Base-by-base conservation (phyloP, 495 filamentous ascomycete species). In the Patellaria atrata region DNA sequence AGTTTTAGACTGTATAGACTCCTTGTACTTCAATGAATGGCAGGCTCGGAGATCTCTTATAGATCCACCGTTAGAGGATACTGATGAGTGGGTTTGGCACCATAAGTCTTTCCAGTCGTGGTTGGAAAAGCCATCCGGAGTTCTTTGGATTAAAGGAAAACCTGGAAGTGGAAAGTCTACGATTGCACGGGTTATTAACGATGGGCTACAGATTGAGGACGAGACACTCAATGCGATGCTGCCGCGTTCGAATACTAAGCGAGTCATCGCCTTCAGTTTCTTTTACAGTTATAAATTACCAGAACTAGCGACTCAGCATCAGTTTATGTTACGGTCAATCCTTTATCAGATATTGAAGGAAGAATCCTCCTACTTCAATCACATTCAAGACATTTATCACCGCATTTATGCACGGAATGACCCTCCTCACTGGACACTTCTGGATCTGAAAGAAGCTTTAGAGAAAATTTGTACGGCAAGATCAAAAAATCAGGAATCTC, bases 91-190 rank as follows among this genome's bases (percentile, higher is more conserved):
- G 27, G 13, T 30, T 15, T 30, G 27, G 27, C n/a, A 5, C 12
- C 27, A 30, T 13, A 11, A 11, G 5, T 11, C 27, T 12, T 30
- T 30, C 12, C 12, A 12, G 5, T 13, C 6, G 17, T 30, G 27
- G 27, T 12, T 12, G 6, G 13, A 30, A 5, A 14, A 30, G n/a
- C n/a, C n/a, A 30, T 7, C 5, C 6, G 6, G 13, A 30, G 13
- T 30, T 5, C 13, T 30, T 8, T 30, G 27, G 27, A 30, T 30
- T 15, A 30, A 30, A 7, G 27, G 27, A 14, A 30, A 30, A 13
- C 27, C 27, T 12, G 27, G 27, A 5, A 30, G 27, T 14, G 27
- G 27, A 7, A 30, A 30, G 13, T 6, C 6, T 6, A 30, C 27
- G 12, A 30, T 30, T 14, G 27, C 27, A 7, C 5, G 27, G 6